Percentiles rank a stretch among this genome's conserved stretches.
Evolutionary conservation across 139 green algal species (phyloP).

Genomic region (Micractinium conductrix): DNA sequence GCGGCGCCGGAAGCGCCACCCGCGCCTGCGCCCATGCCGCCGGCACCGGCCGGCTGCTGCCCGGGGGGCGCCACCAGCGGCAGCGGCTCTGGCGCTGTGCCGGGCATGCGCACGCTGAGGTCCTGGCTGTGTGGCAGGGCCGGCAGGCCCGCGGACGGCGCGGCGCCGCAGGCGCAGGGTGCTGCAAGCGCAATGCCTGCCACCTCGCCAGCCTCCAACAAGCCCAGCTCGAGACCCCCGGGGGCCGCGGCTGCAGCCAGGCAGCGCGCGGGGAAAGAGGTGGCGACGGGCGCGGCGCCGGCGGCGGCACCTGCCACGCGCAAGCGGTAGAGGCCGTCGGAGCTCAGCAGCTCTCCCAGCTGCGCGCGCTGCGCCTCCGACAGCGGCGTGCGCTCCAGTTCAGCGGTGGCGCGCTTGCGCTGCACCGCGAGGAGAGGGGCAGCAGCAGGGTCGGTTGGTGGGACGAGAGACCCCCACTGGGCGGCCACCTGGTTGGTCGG

Average conservation of each 20-base stretch:
- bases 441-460: background rate
- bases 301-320: no score
- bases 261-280: constrained; percentile 13
- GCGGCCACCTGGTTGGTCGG: no score
- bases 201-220: background rate
- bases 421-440: background rate
- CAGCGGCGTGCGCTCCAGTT: background rate
- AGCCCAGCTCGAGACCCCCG: constrained; percentile 1
- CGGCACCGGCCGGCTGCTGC: no score
- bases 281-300: background rate
- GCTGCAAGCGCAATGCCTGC: background rate
- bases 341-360: background rate
- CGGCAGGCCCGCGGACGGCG: background rate
- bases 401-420: background rate
- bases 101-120: constrained; percentile 4
- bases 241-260: background rate
- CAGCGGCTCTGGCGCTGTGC: background rate
- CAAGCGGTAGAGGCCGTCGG: constrained; percentile 15
- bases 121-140: constrained; percentile 3
- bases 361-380: background rate
- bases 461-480: no score
- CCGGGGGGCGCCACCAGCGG: background rate
- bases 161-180: background rate
- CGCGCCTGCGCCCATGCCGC: background rate
- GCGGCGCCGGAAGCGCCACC: background rate